Percentiles rank a stretch among this genome's conserved stretches.
Conservation (phyloP, 345 rosid genomes). For the Linum trigynum region DNA sequence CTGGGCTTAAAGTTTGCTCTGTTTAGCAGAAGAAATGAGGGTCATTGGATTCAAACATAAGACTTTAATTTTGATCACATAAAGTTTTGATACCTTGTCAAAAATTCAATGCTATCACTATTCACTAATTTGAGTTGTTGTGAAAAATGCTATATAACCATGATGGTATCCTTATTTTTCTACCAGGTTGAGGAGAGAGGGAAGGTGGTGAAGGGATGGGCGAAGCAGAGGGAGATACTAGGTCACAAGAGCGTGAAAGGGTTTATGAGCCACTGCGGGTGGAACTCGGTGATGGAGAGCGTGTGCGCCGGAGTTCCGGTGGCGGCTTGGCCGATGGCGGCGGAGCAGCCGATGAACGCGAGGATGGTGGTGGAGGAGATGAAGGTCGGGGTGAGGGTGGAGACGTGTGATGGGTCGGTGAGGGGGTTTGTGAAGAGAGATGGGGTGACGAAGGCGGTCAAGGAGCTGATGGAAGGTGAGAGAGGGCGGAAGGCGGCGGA, state of each 20-base stretch:
- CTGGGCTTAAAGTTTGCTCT: too few species aligned
- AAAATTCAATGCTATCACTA: too few species aligned
- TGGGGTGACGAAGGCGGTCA: constrained; percentile 35
- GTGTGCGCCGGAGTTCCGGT: constrained; percentile 53
- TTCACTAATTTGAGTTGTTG: too few species aligned
- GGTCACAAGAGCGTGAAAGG: constrained; percentile 49
- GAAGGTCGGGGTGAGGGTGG: constrained; percentile 48
- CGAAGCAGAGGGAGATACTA: constrained; percentile 49
- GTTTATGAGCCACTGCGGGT: constrained; percentile 74
- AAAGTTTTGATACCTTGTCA: too few species aligned
- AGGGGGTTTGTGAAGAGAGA: constrained; percentile 19
- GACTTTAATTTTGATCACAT: too few species aligned
- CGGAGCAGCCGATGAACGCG: constrained; percentile 61
- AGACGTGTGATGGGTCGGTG: constrained; percentile 25
- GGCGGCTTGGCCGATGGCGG: constrained; percentile 72
- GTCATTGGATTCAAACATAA: too few species aligned
- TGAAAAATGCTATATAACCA: too few species aligned
- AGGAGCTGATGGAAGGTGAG: constrained; percentile 61
- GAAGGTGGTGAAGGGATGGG: constrained; percentile 55
- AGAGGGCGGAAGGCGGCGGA: constrained; percentile 38
- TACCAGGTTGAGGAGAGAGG: constrained; percentile 27
- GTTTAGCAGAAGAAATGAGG: too few species aligned
- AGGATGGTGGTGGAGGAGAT: constrained; percentile 57
- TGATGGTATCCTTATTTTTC: too few species aligned
- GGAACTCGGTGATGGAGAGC: constrained; percentile 35